These are phyloP conservation scores for Pleurotus giganteus DNA, from an alignment of 768 basidiomycete species.

Conservation along the genomic window DNA sequence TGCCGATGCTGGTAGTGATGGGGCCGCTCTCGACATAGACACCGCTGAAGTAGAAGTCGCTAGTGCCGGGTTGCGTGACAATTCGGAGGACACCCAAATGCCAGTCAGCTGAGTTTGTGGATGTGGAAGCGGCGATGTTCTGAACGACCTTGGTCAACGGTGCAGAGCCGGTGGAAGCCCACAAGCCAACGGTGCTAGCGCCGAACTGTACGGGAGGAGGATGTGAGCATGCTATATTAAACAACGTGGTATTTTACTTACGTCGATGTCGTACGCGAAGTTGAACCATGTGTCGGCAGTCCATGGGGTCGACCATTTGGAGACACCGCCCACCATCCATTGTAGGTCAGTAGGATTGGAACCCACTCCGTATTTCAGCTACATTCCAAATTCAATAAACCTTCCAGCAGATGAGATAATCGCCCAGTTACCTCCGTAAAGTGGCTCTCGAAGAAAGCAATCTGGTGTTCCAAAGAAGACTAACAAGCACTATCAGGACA, in stretches of 20 bases:
- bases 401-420: not conserved
- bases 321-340: conserved; percentile 47
- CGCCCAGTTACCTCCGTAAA: conserved; percentile 49
- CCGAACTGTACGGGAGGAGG: conserved; percentile 37
- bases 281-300: conserved; percentile 58
- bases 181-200: conserved; percentile 52
- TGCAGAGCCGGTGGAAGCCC: conserved; percentile 47
- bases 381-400: conserved; percentile 4
- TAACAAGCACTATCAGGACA: conserved; percentile 16
- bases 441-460: conserved; percentile 62
- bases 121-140: conserved; percentile 46
- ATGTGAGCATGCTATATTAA: not conserved
- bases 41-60: conserved; percentile 60
- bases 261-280: conserved; percentile 66
- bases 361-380: conserved; percentile 58
- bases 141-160: conserved; percentile 49
- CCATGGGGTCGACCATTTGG: conserved; percentile 52
- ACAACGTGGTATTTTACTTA: conserved; percentile 23
- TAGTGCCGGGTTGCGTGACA: conserved; percentile 40
- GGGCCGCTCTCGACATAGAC: conserved; percentile 60
- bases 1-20: conserved; percentile 52
- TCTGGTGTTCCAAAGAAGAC: conserved; percentile 58
- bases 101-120: conserved; percentile 59
- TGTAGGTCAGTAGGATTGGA: conserved; percentile 47
- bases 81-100: conserved; percentile 62